These are phyloP conservation scores for Macrocybe sp. DNA, from an alignment of 1,284 basidiomycete genomes.

Conservation along the genomic window DNA sequence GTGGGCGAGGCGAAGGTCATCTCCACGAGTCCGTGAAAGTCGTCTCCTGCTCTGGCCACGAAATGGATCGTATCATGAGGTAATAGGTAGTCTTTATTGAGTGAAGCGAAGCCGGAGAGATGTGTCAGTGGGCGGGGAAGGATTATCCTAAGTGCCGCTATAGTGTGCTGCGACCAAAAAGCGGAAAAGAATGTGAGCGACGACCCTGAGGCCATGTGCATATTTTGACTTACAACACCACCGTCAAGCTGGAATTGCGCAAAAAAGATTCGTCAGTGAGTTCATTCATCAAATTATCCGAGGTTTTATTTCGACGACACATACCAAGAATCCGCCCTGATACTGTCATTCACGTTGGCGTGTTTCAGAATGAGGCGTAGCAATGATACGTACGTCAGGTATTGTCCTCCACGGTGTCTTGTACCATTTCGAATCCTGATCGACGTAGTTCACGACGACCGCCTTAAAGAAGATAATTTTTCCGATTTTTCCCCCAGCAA, in stretches of 20 bases:
- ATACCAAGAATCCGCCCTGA: constrained; percentile 75
- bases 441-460: constrained; percentile 50
- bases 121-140: constrained; percentile 49
- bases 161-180: constrained; percentile 45
- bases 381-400: constrained; percentile 55
- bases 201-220: background rate
- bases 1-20: constrained; percentile 56
- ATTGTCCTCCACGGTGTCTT: constrained; percentile 79
- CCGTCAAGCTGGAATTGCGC: constrained; percentile 50
- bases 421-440: constrained; percentile 67
- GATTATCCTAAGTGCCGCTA: constrained; percentile 56
- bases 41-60: constrained; percentile 43
- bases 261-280: constrained; percentile 8
- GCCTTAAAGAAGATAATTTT: constrained; percentile 60
- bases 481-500: constrained; percentile 58
- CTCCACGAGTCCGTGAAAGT: constrained; percentile 55
- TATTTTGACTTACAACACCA: constrained; percentile 51
- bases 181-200: constrained; percentile 2
- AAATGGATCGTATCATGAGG: constrained; percentile 75
- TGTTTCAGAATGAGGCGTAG: background rate
- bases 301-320: constrained; percentile 16
- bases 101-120: constrained; percentile 60
- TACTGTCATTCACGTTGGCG: constrained; percentile 40
- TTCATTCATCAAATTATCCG: background rate
- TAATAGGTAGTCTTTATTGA: constrained; percentile 63